A percentile compares a stretch with the other conserved stretches of the same genome.
Evolutionary conservation across 2,329 filamentous ascomycete species (phyloP).

Genomic region (Colletotrichum sp.): DNA sequence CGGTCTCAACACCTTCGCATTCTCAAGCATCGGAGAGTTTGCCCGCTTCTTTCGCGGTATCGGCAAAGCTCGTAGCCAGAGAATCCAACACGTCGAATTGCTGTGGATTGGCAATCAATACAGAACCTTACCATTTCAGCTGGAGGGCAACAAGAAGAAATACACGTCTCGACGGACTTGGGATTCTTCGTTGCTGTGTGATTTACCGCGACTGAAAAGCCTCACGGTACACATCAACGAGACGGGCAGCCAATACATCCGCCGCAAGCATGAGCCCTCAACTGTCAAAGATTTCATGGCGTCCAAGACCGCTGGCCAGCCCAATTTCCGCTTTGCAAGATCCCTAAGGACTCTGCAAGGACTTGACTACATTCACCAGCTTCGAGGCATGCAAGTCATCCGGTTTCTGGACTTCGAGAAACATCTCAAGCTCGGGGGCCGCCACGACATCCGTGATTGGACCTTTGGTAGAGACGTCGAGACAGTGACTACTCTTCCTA

Average conservation of each 20-base stretch:
- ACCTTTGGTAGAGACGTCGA: conserved; percentile 37
- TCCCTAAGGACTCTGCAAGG: conserved; percentile 48
- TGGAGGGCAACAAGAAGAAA: conserved; percentile 3
- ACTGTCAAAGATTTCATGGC: conserved; percentile 26
- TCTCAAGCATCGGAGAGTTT: conserved; percentile 59
- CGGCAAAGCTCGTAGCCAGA: conserved; percentile 38
- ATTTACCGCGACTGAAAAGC: conserved; percentile 43
- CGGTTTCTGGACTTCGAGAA: conserved; percentile 45
- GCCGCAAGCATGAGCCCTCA: conserved; percentile 41
- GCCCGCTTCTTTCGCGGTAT: conserved; percentile 52
- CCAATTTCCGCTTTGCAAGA: conserved; percentile 42
- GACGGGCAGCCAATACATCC: conserved; percentile 28
- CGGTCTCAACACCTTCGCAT: conserved; percentile 53
- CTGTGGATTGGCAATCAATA: conserved; percentile 44
- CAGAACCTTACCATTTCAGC: conserved; percentile 24
- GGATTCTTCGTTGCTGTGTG: conserved; percentile 37
- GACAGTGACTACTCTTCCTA: conserved; percentile 26
- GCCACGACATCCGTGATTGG: conserved; percentile 32
- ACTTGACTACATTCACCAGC: conserved; percentile 45
- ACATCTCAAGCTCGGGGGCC: background rate
- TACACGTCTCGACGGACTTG: conserved; percentile 43
- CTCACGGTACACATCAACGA: conserved; percentile 48
- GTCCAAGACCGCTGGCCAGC: conserved; percentile 38
- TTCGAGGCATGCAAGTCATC: conserved; percentile 48
- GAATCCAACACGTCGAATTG: conserved; percentile 50